A percentile compares a stretch with the other conserved stretches of the same genome.
Evolutionary conservation across 805 yeast species (phyloP).

Genomic region (Barnettozyma populi): DNA sequence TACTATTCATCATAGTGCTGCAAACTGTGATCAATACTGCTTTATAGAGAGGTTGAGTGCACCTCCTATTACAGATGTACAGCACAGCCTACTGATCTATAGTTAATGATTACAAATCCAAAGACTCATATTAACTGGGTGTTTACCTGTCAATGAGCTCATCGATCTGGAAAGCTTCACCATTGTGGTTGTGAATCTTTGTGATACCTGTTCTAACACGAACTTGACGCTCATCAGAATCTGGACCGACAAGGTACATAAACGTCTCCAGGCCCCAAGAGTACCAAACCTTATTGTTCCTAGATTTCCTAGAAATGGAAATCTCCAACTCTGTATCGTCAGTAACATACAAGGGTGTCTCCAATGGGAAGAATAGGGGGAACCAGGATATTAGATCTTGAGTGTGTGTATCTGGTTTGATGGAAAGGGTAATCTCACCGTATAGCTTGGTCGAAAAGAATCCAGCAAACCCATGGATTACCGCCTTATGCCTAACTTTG

Average conservation of each 20-base stretch:
- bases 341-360: conserved; percentile 43
- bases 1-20: not conserved
- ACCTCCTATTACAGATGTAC: no score
- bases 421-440: conserved; percentile 49
- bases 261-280: conserved; percentile 59
- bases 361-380: conserved; percentile 59
- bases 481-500: conserved; percentile 42
- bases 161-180: conserved; percentile 22
- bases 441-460: conserved; percentile 68
- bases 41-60: no score
- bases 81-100: no score
- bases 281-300: conserved; percentile 50
- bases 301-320: conserved; percentile 42
- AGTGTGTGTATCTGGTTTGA: conserved; percentile 39
- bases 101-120: no score
- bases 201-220: conserved; percentile 36
- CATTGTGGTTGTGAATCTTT: conserved; percentile 35
- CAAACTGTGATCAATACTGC: no score
- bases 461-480: conserved; percentile 71
- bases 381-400: conserved; percentile 58
- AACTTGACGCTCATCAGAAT: conserved; percentile 22
- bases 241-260: conserved; percentile 32
- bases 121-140: not conserved
- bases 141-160: conserved; percentile 1
- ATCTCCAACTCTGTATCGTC: conserved; percentile 53